Conservation (phyloP, 2,329 filamentous ascomycete genomes). For the Arthrocladium fulminans region DNA sequence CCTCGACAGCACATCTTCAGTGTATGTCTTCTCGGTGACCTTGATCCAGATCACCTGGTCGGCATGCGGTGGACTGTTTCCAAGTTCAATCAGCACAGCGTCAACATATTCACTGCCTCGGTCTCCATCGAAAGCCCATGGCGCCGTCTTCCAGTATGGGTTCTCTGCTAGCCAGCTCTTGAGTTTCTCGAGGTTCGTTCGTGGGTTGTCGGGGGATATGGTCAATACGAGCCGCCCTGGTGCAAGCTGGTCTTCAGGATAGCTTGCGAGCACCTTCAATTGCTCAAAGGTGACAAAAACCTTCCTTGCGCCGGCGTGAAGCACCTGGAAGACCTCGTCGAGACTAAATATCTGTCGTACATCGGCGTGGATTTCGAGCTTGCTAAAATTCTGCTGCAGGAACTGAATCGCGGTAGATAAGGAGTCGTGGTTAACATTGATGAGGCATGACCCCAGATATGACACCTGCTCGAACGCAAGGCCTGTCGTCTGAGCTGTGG, state of each 20-base stretch:
- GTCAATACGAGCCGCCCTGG: conserved; percentile 50
- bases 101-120: conserved; percentile 35
- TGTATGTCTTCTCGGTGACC: conserved; percentile 15
- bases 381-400: conserved; percentile 48
- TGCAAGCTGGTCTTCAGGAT: conserved; percentile 41
- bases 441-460: conserved; percentile 51
- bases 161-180: conserved; percentile 33
- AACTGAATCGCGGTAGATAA: conserved; percentile 43
- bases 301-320: conserved; percentile 76
- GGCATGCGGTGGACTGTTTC: conserved; percentile 25
- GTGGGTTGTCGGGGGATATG: conserved; percentile 32
- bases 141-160: conserved; percentile 21
- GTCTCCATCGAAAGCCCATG: conserved; percentile 24
- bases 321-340: conserved; percentile 67
- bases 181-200: conserved; percentile 30
- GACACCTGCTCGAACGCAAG: conserved; percentile 47
- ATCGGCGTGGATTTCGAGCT: conserved; percentile 62
- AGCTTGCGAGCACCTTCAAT: conserved; percentile 45
- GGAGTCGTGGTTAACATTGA: conserved; percentile 42
- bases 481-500: conserved; percentile 38
- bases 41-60: conserved; percentile 32
- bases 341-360: conserved; percentile 58
- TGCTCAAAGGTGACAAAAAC: conserved; percentile 71
- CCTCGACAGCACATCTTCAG: conserved; percentile 21
- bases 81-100: conserved; percentile 30